Evolutionary conservation across 345 rosid species (phyloP).

Genomic region (Hibiscus syriacus): DNA sequence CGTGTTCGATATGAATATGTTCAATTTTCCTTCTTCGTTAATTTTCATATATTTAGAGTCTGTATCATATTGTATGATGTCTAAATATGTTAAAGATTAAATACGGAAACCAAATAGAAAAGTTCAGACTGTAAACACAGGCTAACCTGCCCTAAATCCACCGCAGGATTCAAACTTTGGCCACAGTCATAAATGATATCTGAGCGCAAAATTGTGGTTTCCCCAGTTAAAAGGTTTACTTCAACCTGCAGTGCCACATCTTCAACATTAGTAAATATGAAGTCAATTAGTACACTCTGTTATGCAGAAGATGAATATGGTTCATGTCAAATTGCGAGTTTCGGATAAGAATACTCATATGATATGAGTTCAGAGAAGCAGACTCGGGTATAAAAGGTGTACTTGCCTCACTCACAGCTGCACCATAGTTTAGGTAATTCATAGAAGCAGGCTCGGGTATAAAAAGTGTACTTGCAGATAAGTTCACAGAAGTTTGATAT

Average conservation of each 20-base stretch:
- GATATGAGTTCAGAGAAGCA: too few relatives aligned
- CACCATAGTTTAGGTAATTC: constrained; percentile 79
- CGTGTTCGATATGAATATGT: too few relatives aligned
- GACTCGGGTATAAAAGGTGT: too few relatives aligned
- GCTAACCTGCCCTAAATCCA: constrained; percentile 91
- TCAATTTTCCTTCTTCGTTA: too few relatives aligned
- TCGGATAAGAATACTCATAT: too few relatives aligned
- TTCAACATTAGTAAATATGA: neutral
- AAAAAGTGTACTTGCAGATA: constrained; percentile 51
- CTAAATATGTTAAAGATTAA: too few relatives aligned
- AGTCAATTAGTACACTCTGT: too few relatives aligned
- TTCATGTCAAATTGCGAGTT: neutral
- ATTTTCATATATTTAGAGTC: too few relatives aligned
- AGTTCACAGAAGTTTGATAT: constrained; percentile 39
- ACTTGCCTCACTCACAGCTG: constrained; percentile 96
- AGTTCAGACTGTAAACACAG: neutral
- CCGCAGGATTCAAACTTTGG: constrained; percentile 91
- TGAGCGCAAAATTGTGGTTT: constrained; percentile 55
- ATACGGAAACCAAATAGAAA: too few relatives aligned
- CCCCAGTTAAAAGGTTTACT: constrained; percentile 66
- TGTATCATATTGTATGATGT: too few relatives aligned
- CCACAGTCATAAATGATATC: constrained; percentile 88
- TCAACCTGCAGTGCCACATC: constrained; percentile 52
- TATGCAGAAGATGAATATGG: neutral
- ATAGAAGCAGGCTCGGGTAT: constrained; percentile 41